Evolutionary conservation across 352 stramenopile genomes (phyloP).

Genomic region (Globisporangium apiculatum): DNA sequence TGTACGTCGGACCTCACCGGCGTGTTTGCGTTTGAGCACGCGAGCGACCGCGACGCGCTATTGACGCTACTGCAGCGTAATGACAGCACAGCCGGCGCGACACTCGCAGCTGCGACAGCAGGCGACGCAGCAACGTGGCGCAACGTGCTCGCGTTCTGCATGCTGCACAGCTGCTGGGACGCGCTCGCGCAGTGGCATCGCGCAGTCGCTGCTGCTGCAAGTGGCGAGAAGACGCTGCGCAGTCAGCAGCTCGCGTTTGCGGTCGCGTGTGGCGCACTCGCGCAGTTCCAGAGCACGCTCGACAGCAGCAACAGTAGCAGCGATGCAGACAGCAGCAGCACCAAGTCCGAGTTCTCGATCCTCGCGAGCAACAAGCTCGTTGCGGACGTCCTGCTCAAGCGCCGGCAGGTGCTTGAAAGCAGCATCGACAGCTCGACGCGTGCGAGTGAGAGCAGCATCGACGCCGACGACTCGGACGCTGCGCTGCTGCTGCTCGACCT

Average conservation of each 20-base stretch:
- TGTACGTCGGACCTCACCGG: conserved; percentile 38
- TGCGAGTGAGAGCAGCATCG: conserved; percentile 7
- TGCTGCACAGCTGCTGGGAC: conserved; percentile 49
- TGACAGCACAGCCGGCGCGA: conserved; percentile 8
- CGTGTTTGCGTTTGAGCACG: conserved; percentile 33
- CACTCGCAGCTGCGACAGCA: conserved; percentile 2
- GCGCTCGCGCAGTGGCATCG: conserved; percentile 29
- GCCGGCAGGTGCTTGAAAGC: conserved; percentile 21
- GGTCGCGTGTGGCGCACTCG: conserved; percentile 28
- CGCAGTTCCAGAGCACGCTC: conserved; percentile 40
- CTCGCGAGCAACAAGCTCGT: conserved; percentile 35
- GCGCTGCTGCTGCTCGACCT: conserved; percentile 38
- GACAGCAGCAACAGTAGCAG: conserved; percentile 3
- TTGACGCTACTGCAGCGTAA: conserved; percentile 22
- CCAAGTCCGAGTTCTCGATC: conserved; percentile 34
- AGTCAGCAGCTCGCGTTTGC: conserved; percentile 35
- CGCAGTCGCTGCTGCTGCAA: conserved; percentile 14
- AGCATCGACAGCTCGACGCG: background rate
- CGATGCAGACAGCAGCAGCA: background rate
- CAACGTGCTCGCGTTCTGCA: conserved; percentile 50
- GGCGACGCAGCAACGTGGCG: conserved; percentile 12
- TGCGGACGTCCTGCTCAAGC: conserved; percentile 35
- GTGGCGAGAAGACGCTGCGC: background rate
- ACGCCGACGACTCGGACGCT: conserved; percentile 12
- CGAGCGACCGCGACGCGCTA: conserved; percentile 28